Conservation (phyloP, 805 yeast genomes). For the Saccharomycopsis schoenii region DNA sequence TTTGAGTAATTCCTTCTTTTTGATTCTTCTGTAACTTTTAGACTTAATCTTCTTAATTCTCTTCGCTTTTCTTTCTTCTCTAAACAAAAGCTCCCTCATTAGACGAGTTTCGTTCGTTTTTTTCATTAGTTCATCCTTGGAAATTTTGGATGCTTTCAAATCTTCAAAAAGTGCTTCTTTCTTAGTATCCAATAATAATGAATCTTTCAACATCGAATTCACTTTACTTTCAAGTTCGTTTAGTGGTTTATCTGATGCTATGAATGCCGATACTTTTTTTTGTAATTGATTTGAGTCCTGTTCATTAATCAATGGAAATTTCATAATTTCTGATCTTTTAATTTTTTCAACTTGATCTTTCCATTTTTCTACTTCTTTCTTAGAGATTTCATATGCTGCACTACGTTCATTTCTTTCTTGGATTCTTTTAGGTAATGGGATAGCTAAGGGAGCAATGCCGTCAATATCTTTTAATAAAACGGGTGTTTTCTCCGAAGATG, state of each 20-base stretch:
- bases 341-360: constrained; percentile 60
- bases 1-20: constrained; percentile 71
- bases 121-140: constrained; percentile 68
- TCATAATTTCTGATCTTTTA: constrained; percentile 74
- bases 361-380: constrained; percentile 84
- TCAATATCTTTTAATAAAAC: constrained; percentile 32
- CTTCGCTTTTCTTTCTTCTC: constrained; percentile 86
- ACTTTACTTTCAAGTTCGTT: constrained; percentile 63
- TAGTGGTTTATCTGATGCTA: constrained; percentile 35
- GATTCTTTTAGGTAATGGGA: constrained; percentile 79
- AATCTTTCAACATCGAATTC: constrained; percentile 46
- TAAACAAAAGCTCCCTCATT: constrained; percentile 93
- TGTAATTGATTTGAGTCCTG: constrained; percentile 25
- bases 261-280: constrained; percentile 41
- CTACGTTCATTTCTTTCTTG: constrained; percentile 77
- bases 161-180: constrained; percentile 83
- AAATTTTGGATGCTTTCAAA: constrained; percentile 68
- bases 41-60: constrained; percentile 92
- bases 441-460: constrained; percentile 44
- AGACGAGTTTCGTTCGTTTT: constrained; percentile 75
- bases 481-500: constrained; percentile 41
- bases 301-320: constrained; percentile 55
- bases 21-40: constrained; percentile 75
- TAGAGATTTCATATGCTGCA: constrained; percentile 86
- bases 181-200: constrained; percentile 61